A percentile compares a stretch with the other conserved stretches of the same genome.
These are phyloP conservation scores for Parietichytrium sp. DNA, from an alignment of 108 stramenopile genomes.

Conservation along the genomic window DNA sequence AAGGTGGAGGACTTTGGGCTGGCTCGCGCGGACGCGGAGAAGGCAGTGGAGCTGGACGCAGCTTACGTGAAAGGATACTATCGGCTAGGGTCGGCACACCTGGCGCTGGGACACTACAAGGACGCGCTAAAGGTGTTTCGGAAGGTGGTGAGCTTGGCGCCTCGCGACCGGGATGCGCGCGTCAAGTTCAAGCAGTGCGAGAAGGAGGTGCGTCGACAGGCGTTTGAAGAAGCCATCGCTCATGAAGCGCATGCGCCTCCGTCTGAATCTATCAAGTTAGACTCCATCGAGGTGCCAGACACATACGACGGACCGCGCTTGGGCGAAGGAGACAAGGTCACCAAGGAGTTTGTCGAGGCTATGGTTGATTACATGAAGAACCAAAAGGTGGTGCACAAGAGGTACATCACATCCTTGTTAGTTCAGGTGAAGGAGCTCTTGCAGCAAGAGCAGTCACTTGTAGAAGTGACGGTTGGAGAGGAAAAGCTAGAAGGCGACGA, in stretches of 20 bases:
- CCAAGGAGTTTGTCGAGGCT: constrained; percentile 77
- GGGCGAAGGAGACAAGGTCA: constrained; percentile 52
- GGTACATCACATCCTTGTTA: constrained; percentile 78
- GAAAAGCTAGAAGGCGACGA: background rate
- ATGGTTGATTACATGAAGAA: constrained; percentile 77
- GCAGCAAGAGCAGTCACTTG: constrained; percentile 63
- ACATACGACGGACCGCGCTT: constrained; percentile 86
- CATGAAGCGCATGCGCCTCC: constrained; percentile 72
- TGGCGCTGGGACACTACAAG: constrained; percentile 89
- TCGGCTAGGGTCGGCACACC: constrained; percentile 88
- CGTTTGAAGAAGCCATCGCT: constrained; percentile 85
- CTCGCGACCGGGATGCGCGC: constrained; percentile 70
- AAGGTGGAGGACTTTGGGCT: constrained; percentile 92
- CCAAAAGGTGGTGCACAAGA: constrained; percentile 90
- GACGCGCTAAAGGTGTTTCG: constrained; percentile 86
- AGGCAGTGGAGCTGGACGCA: constrained; percentile 80
- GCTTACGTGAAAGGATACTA: constrained; percentile 94
- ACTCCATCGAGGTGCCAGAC: constrained; percentile 62
- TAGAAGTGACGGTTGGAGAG: constrained; percentile 72
- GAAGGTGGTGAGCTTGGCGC: constrained; percentile 54
- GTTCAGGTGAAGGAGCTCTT: constrained; percentile 69
- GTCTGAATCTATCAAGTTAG: constrained; percentile 68
- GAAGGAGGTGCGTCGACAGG: constrained; percentile 78
- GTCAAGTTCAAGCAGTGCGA: constrained; percentile 81
- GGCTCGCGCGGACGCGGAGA: constrained; percentile 86